Evolutionary conservation across 495 filamentous ascomycete species (phyloP).

Genomic region (Lepidopterella palustris): DNA sequence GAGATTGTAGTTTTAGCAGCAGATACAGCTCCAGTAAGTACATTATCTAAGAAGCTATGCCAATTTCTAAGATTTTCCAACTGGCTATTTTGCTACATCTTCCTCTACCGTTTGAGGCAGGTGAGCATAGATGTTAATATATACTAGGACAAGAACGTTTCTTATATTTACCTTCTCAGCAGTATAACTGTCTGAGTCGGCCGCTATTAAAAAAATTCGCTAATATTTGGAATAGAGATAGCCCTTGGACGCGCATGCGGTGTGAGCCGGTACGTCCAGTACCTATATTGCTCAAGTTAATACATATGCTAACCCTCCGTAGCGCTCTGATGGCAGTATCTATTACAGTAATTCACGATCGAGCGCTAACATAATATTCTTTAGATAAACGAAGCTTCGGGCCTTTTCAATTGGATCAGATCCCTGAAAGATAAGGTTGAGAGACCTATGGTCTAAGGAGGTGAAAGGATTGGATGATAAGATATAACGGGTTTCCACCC

Average conservation of each 20-base stretch:
- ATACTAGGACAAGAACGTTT: conserved; percentile 51
- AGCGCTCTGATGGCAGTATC: conserved; percentile 78
- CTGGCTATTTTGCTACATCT: conserved; percentile 87
- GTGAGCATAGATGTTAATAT: too few species aligned
- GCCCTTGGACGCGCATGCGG: conserved; percentile 79
- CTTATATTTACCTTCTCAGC: conserved; percentile 63
- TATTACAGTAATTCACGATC: conserved; percentile 49
- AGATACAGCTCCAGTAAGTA: conserved; percentile 49
- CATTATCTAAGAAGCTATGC: too few species aligned
- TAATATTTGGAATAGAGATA: too few species aligned
- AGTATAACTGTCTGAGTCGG: too few species aligned
- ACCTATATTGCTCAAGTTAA: too few species aligned
- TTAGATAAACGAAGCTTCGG: conserved; percentile 77
- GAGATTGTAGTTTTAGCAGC: conserved; percentile 87
- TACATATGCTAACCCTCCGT: too few species aligned
- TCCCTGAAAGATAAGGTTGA: conserved; percentile 98
- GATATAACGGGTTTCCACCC: too few species aligned
- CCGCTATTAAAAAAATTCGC: too few species aligned
- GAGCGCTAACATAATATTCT: background rate
- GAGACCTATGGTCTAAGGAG: conserved; percentile 89
- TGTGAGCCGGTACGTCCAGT: too few species aligned
- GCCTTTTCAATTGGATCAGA: conserved; percentile 84
- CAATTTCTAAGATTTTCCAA: too few species aligned
- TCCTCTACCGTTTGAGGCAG: too few species aligned
- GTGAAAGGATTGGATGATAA: too few species aligned